Percentiles rank a stretch among this genome's conserved stretches.
These are phyloP conservation scores for Trichoderma brevicompactum DNA, from an alignment of 2,329 filamentous ascomycete genomes.

Conservation along the genomic window DNA sequence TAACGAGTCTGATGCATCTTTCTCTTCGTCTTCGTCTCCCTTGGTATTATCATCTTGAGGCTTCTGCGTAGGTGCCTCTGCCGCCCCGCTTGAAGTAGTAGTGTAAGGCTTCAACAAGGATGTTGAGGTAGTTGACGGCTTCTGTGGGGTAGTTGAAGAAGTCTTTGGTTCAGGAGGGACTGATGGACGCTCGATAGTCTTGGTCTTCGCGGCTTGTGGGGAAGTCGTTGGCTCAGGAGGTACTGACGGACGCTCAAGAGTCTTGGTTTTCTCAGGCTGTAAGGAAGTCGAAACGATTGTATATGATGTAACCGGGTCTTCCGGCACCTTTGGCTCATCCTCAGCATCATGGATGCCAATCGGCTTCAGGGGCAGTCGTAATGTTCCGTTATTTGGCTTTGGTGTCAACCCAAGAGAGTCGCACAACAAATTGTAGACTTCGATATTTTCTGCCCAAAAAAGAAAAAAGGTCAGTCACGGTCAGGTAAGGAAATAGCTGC, in stretches of 20 bases:
- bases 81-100: slow-evolving; percentile 4
- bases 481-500: background rate
- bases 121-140: slow-evolving; percentile 33
- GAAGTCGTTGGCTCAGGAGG: background rate
- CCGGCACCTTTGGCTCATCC: slow-evolving; percentile 53
- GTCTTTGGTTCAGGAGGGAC: slow-evolving; percentile 12
- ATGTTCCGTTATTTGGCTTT: slow-evolving; percentile 83
- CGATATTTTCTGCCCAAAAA: slow-evolving; percentile 85
- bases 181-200: slow-evolving; percentile 24
- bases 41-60: slow-evolving; percentile 27
- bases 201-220: slow-evolving; percentile 25
- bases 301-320: slow-evolving; percentile 52
- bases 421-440: slow-evolving; percentile 94
- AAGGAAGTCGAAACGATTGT: background rate
- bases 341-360: slow-evolving; percentile 64
- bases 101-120: background rate
- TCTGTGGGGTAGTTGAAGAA: slow-evolving; percentile 20
- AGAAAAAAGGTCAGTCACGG: slow-evolving; percentile 37
- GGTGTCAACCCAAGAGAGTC: slow-evolving; percentile 79
- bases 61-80: background rate
- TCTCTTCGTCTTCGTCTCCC: slow-evolving; percentile 29
- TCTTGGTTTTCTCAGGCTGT: slow-evolving; percentile 26
- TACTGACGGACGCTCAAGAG: slow-evolving; percentile 23
- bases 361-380: slow-evolving; percentile 70
- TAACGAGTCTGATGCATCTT: slow-evolving; percentile 36